phyloP scores from a whole-genome alignment of 1,284 basidiomycete species.

The Pseudozyma hubeiensis region DNA sequence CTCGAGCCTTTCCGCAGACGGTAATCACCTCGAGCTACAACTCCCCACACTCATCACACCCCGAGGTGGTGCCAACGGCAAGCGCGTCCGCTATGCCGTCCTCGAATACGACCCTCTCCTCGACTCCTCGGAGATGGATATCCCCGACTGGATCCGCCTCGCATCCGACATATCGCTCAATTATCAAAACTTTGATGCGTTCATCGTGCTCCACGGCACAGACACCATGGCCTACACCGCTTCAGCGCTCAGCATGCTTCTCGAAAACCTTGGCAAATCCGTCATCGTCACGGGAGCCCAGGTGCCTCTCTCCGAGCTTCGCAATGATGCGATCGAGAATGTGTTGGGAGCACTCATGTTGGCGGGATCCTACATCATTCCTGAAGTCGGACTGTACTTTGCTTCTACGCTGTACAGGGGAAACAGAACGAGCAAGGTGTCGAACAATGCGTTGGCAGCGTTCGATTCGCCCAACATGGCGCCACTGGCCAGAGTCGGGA shows the following conservation, averaged over 20 bases:
- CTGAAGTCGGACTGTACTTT: constrained; percentile 83
- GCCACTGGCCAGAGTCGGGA: constrained; percentile 85
- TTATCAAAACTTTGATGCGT: constrained; percentile 84
- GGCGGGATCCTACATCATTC: constrained; percentile 89
- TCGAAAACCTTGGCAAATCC: constrained; percentile 90
- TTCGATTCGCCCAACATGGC: constrained; percentile 88
- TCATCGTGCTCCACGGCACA: constrained; percentile 85
- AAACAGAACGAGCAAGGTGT: constrained; percentile 81
- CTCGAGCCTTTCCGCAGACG: constrained; percentile 40
- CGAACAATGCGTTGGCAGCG: constrained; percentile 85
- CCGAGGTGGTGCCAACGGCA: constrained; percentile 38
- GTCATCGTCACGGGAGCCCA: constrained; percentile 89
- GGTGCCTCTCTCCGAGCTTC: constrained; percentile 85
- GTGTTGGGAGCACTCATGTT: constrained; percentile 83
- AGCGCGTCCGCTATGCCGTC: constrained; percentile 57
- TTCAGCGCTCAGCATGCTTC: constrained; percentile 76
- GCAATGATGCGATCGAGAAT: constrained; percentile 77
- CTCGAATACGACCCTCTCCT: constrained; percentile 72
- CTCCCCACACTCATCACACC: constrained; percentile 63
- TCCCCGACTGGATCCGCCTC: constrained; percentile 85
- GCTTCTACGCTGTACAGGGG: constrained; percentile 87
- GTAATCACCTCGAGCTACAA: constrained; percentile 49
- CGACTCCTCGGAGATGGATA: constrained; percentile 83
- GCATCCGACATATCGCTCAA: constrained; percentile 91
- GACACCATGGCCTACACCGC: constrained; percentile 73